These are phyloP conservation scores for Eucalyptus pumila DNA, from an alignment of 345 rosid species.

Conservation along the genomic window DNA sequence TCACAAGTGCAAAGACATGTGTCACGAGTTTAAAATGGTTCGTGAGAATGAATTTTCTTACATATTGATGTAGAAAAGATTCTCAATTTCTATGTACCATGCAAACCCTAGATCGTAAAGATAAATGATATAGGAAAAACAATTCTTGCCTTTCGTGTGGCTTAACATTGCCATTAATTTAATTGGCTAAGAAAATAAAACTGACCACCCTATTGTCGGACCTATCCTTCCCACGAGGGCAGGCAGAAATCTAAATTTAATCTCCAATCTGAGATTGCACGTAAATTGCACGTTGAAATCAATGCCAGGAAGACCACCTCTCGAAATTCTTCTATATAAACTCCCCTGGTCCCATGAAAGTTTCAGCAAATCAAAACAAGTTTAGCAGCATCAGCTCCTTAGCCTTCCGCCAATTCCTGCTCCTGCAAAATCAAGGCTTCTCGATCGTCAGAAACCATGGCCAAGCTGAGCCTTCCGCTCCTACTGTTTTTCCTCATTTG, in stretches of 20 bases:
- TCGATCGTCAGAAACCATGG: neutral
- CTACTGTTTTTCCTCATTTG: neutral
- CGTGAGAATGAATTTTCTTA: neutral
- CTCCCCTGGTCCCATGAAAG: neutral
- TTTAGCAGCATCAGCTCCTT: neutral
- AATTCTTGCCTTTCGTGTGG: neutral
- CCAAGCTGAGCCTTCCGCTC: neutral
- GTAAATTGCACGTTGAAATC: neutral
- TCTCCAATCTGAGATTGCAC: neutral
- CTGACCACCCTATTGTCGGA: neutral
- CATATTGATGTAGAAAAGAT: neutral
- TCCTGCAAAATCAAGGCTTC: neutral
- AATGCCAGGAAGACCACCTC: neutral
- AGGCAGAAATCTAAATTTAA: neutral
- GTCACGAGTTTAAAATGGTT: neutral
- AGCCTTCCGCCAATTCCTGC: neutral
- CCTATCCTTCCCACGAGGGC: neutral
- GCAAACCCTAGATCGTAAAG: neutral
- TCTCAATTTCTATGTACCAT: neutral
- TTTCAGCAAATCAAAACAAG: neutral
- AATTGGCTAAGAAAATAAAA: neutral
- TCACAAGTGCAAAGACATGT: neutral
- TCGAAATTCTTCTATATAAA: neutral
- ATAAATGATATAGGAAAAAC: neutral
- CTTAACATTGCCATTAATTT: neutral